Evolutionary conservation across 163 green algal genomes (phyloP).

Genomic region (Coccomyxa subellipsoidea): DNA sequence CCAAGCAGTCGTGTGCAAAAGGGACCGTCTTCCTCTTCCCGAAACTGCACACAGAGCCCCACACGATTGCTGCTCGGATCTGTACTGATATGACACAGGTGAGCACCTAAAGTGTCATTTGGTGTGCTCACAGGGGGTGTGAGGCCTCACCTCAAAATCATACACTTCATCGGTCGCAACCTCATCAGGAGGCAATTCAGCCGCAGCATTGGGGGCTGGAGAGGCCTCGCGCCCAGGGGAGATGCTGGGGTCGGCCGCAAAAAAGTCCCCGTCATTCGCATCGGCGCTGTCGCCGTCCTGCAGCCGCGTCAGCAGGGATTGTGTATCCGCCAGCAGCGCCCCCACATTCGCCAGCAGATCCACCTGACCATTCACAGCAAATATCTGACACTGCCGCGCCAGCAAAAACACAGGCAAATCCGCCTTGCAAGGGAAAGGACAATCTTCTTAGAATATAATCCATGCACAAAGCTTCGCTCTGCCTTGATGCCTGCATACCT

Average conservation of each 20-base stretch:
- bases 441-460: too few relatives aligned
- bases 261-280: constrained; percentile 19
- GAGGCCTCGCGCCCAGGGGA: not conserved
- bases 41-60: not conserved
- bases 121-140: too few relatives aligned
- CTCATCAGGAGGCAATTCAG: not conserved
- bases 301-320: constrained; percentile 29
- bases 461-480: too few relatives aligned
- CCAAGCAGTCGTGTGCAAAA: not conserved
- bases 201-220: not conserved
- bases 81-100: too few relatives aligned
- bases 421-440: too few relatives aligned
- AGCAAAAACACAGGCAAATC: too few relatives aligned
- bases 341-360: constrained; percentile 37
- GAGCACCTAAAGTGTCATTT: too few relatives aligned
- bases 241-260: constrained; percentile 9
- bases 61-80: too few relatives aligned
- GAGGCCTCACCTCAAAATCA: not conserved
- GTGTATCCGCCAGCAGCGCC: constrained; percentile 39
- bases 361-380: too few relatives aligned
- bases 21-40: not conserved
- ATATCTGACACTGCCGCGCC: too few relatives aligned
- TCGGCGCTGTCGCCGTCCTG: constrained; percentile 8
- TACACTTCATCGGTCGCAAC: not conserved
- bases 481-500: too few relatives aligned